Conservation (phyloP, 1,139 yeast genomes). For the Scheffersomyces illinoinensis region DNA sequence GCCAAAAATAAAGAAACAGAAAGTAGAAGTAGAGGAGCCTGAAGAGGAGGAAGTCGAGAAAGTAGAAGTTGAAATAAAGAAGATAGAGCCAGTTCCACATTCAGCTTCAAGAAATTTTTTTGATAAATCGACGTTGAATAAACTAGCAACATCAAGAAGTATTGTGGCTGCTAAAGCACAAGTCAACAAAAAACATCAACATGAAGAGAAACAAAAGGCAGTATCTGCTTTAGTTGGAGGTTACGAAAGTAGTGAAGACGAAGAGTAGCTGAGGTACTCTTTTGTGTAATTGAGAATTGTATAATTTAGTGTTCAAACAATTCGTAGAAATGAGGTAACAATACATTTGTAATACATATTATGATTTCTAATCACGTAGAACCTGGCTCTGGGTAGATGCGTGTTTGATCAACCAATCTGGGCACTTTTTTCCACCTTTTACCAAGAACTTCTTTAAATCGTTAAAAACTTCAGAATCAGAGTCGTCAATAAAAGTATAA, state of each 20-base stretch:
- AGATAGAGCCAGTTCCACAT: not conserved
- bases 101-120: conserved; percentile 1
- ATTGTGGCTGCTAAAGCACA: not conserved
- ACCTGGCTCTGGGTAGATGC: conserved; percentile 20
- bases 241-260: conserved; percentile 17
- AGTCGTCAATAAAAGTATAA: conserved; percentile 64
- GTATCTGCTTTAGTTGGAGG: conserved; percentile 10
- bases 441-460: conserved; percentile 53
- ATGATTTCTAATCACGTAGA: conserved; percentile 12
- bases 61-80: not conserved
- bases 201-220: conserved; percentile 1
- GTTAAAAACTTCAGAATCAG: conserved; percentile 53
- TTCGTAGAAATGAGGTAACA: not conserved
- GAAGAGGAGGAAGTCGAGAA: conserved; percentile 2
- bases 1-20: conserved; percentile 2
- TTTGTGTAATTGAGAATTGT: not conserved
- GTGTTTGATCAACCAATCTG: conserved; percentile 50
- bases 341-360: not conserved
- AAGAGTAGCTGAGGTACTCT: not conserved
- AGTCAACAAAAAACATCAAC: not conserved
- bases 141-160: conserved; percentile 2
- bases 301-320: not conserved
- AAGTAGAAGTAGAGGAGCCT: conserved; percentile 6
- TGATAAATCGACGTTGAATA: conserved; percentile 6
- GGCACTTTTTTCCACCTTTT: conserved; percentile 50